Conservation (phyloP, 306 rosid genomes). For the Cucurbita pepo region DNA sequence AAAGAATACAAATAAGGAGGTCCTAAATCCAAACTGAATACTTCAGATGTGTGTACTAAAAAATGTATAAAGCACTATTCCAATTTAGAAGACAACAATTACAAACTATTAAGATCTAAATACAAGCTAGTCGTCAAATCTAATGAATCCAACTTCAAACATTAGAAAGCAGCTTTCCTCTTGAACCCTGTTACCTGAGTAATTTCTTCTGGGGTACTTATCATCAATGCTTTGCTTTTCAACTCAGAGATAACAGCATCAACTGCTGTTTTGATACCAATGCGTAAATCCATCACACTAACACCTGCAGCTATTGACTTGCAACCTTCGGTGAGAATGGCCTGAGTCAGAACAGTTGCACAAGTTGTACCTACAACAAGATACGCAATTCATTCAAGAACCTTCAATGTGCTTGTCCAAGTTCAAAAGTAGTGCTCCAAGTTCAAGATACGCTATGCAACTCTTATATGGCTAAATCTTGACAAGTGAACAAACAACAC, state of each 20-base stretch:
- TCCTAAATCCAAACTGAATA: neutral
- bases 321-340: conserved; percentile 83
- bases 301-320: conserved; percentile 87
- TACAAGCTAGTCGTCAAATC: neutral
- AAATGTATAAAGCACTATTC: neutral
- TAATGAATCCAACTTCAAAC: neutral
- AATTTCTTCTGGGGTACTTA: conserved; percentile 84
- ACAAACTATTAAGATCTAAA: neutral
- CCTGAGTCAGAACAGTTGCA: conserved; percentile 88
- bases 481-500: neutral
- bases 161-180: neutral
- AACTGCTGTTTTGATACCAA: conserved; percentile 77
- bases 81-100: neutral
- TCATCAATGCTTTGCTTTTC: conserved; percentile 72
- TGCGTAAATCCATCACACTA: conserved; percentile 82
- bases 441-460: neutral
- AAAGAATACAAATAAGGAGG: neutral
- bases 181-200: conserved; percentile 56
- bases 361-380: conserved; percentile 77
- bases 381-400: conserved; percentile 4
- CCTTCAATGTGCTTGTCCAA: neutral
- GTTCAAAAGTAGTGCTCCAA: neutral
- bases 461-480: neutral
- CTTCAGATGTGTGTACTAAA: neutral
- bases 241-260: conserved; percentile 66